phyloP scores from a whole-genome alignment of 2,329 filamentous ascomycete genomes.

The Ascochyta clinopodiicola region DNA sequence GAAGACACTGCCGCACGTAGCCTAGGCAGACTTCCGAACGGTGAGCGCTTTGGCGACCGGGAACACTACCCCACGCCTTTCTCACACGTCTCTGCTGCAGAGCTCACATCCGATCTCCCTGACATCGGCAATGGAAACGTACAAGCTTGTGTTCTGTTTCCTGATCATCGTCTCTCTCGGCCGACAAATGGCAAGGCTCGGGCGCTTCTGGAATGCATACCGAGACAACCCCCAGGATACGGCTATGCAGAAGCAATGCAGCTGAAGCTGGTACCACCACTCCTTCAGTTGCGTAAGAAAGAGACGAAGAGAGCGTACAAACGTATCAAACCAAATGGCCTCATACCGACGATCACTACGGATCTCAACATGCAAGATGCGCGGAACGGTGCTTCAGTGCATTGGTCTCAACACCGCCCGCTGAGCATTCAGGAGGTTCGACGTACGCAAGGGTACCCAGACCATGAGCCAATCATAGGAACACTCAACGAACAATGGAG shows the following conservation, averaged over 20 bases:
- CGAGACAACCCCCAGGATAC: constrained; percentile 57
- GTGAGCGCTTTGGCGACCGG: constrained; percentile 62
- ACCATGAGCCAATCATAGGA: constrained; percentile 74
- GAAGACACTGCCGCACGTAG: constrained; percentile 37
- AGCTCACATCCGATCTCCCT: constrained; percentile 68
- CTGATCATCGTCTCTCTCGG: constrained; percentile 68
- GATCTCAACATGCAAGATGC: constrained; percentile 58
- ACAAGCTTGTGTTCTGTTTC: constrained; percentile 67
- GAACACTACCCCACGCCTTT: constrained; percentile 65
- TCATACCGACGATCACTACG: constrained; percentile 72
- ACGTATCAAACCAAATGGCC: constrained; percentile 58
- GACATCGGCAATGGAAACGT: constrained; percentile 66
- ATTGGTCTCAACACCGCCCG: constrained; percentile 70
- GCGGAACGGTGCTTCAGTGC: constrained; percentile 62
- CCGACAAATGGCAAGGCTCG: constrained; percentile 40
- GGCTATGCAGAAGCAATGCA: constrained; percentile 44
- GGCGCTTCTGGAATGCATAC: constrained; percentile 63
- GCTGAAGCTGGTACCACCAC: constrained; percentile 41
- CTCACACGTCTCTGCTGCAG: constrained; percentile 58
- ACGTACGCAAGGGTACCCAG: constrained; percentile 72
- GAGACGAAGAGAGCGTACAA: constrained; percentile 52
- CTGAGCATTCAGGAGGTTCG: constrained; percentile 71
- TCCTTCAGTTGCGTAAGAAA: constrained; percentile 27
- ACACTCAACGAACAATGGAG: constrained; percentile 62
- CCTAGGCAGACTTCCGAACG: constrained; percentile 58